Percentiles rank a stretch among this genome's conserved stretches.
These are phyloP conservation scores for Cupressus sempervirens DNA, from an alignment of 75 land plant species.

Conservation along the genomic window DNA sequence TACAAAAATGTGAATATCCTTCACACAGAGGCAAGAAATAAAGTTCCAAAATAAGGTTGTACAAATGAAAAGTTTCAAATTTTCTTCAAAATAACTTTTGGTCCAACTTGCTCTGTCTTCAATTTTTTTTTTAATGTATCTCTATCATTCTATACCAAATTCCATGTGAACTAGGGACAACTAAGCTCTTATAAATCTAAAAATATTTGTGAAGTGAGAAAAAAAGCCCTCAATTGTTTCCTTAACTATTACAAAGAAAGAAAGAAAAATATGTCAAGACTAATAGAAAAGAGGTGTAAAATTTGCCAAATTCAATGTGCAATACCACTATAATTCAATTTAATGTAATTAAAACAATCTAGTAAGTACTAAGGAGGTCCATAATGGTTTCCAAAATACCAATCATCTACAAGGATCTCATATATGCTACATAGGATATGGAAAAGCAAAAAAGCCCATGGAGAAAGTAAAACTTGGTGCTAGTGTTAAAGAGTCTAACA, in stretches of 20 bases:
- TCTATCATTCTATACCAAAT: not conserved
- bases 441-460: not conserved
- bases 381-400: not conserved
- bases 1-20: not conserved
- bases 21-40: not conserved
- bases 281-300: not conserved
- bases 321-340: not conserved
- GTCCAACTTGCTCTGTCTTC: no score
- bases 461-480: not conserved
- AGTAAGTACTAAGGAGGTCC: not conserved
- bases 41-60: not conserved
- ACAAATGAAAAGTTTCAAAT: not conserved
- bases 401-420: not conserved
- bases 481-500: not conserved
- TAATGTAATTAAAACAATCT: not conserved
- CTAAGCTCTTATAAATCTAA: not conserved
- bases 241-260: not conserved
- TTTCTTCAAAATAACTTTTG: not conserved
- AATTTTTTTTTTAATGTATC: not conserved
- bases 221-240: not conserved
- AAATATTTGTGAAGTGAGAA: not conserved
- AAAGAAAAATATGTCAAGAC: not conserved
- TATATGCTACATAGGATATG: not conserved
- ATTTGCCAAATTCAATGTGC: not conserved
- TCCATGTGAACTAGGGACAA: not conserved